Base-by-base conservation (phyloP, 768 basidiomycete species). In the Suillus subaureus region DNA sequence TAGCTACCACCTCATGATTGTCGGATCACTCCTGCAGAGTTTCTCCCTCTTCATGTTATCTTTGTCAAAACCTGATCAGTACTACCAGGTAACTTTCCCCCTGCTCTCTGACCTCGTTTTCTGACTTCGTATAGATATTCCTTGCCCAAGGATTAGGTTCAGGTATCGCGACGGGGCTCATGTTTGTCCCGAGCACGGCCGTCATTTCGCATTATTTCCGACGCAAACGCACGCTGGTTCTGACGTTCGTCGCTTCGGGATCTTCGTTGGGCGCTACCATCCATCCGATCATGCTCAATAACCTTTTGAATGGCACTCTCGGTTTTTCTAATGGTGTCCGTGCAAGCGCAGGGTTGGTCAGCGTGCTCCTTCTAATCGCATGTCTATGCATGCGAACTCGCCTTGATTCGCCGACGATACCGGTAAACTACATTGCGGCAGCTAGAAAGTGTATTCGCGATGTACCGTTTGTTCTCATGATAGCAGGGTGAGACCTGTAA, bases 251-350 rank as follows among this genome's bases (percentile, higher is more conserved):
- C 12, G 74, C 78, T 9, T 68, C 77, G 5, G 85, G 84, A 4
- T 71, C 82, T 66, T 74, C 77, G 64, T 54, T 74, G 13, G 75
- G 76, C 33, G 16, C 72, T 2, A 55, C 70, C 40, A 67, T 69
- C 33, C 78, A 67, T 63, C 77, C 58, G 62, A 73, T 63, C 49
- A 78, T 67, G 78, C 78, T 77, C 70, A 78, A 78, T 67, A 71
- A 69, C 39, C 51, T 70, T 35, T 69, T 61, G 51, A 68, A 68
- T 57, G 51, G 67, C 8, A 52, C 60, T 5, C 37, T 70, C n/a
- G 70, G 65, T 78, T 87, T 85, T 42, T 74, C 79, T n/a, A 78
- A 79, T 39, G 83, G 83, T 37, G 83, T 84, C n/a, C 81, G 81
- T 21, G 80, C 79, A 26, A 85, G 82, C 57, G 84, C 84, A 16